A percentile compares a stretch with the other conserved stretches of the same genome.
These are phyloP conservation scores for Trichoderma simmonsii DNA, from an alignment of 2,329 filamentous ascomycete genomes.

Conservation along the genomic window DNA sequence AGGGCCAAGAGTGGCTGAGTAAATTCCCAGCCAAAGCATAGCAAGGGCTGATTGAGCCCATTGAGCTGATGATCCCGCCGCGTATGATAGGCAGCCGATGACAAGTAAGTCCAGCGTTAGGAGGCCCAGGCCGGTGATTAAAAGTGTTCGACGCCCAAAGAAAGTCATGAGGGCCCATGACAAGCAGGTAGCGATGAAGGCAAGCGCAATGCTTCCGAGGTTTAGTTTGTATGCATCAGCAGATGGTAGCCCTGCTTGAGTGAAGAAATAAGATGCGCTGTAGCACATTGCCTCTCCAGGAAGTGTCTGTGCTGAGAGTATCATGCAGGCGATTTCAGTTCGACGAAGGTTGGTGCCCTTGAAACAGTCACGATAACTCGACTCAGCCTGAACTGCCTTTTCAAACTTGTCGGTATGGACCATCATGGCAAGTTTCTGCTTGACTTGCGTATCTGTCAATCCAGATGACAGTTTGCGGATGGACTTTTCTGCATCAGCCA, in stretches of 20 bases:
- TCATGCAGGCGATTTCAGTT: not conserved
- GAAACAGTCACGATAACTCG: not conserved
- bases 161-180: not conserved
- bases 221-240: not conserved
- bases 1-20: not conserved
- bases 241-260: not conserved
- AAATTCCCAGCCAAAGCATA: not conserved
- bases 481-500: not conserved
- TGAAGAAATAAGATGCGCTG: not conserved
- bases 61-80: not conserved
- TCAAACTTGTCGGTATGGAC: not conserved
- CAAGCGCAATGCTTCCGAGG: not conserved
- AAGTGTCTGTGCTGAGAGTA: not conserved
- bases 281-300: not conserved
- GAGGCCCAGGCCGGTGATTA: not conserved
- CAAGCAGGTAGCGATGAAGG: not conserved
- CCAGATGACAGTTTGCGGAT: not conserved
- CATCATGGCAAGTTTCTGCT: not conserved
- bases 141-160: not conserved
- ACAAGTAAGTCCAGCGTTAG: not conserved
- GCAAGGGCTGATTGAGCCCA: not conserved
- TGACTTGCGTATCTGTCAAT: not conserved
- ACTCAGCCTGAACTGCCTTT: not conserved
- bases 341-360: not conserved
- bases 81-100: not conserved